These are phyloP conservation scores for Leishmania mexicana DNA, from an alignment of 208 protist genomes.

Conservation along the genomic window DNA sequence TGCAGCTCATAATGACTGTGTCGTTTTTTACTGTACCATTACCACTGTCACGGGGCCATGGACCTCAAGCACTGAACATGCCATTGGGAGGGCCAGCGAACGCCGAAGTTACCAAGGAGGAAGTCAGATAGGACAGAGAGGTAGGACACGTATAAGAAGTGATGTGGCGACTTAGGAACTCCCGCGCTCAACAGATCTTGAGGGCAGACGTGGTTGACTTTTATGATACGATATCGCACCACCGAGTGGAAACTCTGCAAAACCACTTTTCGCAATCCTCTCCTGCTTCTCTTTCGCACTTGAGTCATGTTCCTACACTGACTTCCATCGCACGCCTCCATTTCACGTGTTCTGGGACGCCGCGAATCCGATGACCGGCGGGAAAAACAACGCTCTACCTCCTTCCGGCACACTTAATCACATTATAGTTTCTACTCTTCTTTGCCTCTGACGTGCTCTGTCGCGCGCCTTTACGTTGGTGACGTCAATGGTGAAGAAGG, in stretches of 20 bases:
- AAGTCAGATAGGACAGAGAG: background rate
- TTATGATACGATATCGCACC: background rate
- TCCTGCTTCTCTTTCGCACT: background rate
- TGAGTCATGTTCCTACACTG: background rate
- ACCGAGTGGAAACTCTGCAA: background rate
- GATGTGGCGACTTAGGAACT: background rate
- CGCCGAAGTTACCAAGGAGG: background rate
- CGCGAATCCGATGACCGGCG: background rate
- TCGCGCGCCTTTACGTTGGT: background rate
- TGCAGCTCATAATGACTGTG: background rate
- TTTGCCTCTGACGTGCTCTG: background rate
- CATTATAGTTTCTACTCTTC: background rate
- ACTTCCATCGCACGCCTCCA: background rate
- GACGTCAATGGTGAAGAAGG: conserved; percentile 35
- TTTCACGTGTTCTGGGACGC: background rate
- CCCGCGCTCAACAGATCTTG: background rate
- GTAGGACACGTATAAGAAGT: background rate
- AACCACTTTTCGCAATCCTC: background rate
- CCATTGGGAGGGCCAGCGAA: background rate
- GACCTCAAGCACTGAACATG: background rate
- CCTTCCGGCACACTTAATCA: background rate
- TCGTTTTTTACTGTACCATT: background rate
- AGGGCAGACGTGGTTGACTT: background rate
- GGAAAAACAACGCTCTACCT: background rate
- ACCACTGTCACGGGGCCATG: background rate